Evolutionary conservation across 2,329 filamentous ascomycete species (phyloP).

Genomic region (Penicillium brasilianum): DNA sequence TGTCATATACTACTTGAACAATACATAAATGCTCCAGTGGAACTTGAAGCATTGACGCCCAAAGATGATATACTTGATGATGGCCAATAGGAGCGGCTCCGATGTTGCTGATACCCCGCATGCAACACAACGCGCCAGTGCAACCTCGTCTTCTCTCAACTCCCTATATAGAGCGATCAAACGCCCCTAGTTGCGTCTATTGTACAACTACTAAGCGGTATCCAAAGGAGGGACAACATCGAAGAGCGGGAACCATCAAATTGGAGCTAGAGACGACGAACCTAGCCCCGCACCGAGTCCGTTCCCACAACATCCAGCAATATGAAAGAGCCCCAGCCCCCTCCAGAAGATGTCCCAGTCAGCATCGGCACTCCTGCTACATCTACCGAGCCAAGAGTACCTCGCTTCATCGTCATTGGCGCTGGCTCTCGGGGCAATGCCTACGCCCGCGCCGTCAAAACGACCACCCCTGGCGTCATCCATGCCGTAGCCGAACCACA

Average conservation of each 20-base stretch:
- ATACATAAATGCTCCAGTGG: too few relatives aligned
- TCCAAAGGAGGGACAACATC: neutral
- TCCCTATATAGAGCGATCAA: neutral
- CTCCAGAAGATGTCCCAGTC: constrained; percentile 8
- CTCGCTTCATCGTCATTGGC: constrained; percentile 78
- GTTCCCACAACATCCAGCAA: neutral
- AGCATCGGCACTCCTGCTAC: neutral
- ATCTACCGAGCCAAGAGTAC: constrained; percentile 32
- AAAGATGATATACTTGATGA: constrained; percentile 9
- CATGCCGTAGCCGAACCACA: constrained; percentile 82
- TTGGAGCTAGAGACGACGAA: neutral
- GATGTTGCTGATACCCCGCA: constrained; percentile 24
- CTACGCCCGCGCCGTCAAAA: constrained; percentile 72
- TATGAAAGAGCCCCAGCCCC: constrained; percentile 31
- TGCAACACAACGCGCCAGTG: constrained; percentile 11
- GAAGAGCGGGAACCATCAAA: neutral
- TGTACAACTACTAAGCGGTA: neutral
- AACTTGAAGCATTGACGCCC: neutral
- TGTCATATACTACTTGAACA: neutral
- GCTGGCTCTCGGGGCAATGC: constrained; percentile 78
- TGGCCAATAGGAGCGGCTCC: constrained; percentile 10
- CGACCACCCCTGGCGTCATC: constrained; percentile 70
- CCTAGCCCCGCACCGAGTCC: neutral
- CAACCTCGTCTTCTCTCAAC: constrained; percentile 9
- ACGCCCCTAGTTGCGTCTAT: neutral